phyloP scores from a whole-genome alignment of 2,329 filamentous ascomycete species.

The Rosellinia necatrix region DNA sequence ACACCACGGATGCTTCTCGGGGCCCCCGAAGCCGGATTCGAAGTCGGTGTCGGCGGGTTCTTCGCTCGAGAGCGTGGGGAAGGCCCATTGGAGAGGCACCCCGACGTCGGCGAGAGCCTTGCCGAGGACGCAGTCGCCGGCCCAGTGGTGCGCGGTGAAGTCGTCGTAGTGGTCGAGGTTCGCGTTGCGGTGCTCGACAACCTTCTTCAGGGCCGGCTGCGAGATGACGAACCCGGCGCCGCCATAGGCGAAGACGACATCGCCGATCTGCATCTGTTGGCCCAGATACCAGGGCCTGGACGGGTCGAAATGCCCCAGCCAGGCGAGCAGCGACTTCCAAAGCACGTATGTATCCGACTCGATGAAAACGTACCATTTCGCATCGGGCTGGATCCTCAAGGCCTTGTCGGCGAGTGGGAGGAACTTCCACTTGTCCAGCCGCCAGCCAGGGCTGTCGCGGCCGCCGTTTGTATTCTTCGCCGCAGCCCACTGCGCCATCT shows the following conservation, averaged over 20 bases:
- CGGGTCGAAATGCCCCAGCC: constrained; percentile 56
- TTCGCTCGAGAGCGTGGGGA: constrained; percentile 49
- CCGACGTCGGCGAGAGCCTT: constrained; percentile 52
- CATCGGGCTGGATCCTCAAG: constrained; percentile 45
- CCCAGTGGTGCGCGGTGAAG: constrained; percentile 52
- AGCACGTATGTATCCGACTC: constrained; percentile 63
- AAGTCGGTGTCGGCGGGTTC: constrained; percentile 49
- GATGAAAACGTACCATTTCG: constrained; percentile 64
- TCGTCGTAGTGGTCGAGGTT: constrained; percentile 49
- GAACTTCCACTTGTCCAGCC: constrained; percentile 63
- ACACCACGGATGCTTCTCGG: constrained; percentile 52
- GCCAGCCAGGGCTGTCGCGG: constrained; percentile 53
- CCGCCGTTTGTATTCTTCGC: constrained; percentile 38
- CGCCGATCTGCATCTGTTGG: constrained; percentile 56
- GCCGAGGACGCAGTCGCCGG: constrained; percentile 55
- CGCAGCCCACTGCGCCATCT: constrained; percentile 35
- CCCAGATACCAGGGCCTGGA: constrained; percentile 56
- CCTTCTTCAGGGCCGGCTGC: constrained; percentile 50
- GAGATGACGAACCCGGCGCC: constrained; percentile 59
- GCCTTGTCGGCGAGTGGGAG: constrained; percentile 59
- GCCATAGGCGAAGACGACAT: constrained; percentile 56
- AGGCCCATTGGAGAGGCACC: constrained; percentile 50
- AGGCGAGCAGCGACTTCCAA: constrained; percentile 56
- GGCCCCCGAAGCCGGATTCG: constrained; percentile 46
- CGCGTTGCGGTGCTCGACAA: constrained; percentile 47